Evolutionary conservation across 1,284 basidiomycete genomes (phyloP).

Genomic region (Tausonia pullulans): DNA sequence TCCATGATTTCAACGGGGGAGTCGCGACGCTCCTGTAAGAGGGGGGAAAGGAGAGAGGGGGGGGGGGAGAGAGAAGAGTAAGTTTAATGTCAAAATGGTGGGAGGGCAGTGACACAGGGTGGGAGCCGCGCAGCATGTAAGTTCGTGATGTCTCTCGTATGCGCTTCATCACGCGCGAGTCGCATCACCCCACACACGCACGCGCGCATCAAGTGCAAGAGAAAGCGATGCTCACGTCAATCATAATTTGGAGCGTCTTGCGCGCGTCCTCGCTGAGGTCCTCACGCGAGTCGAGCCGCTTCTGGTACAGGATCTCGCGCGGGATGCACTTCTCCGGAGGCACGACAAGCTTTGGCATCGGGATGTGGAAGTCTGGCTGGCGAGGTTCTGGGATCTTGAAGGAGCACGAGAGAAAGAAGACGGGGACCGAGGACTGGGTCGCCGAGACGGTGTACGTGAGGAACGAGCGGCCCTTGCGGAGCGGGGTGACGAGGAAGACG

Average conservation of each 20-base stretch:
- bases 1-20: constrained; percentile 58
- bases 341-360: constrained; percentile 37
- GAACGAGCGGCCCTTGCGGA: constrained; percentile 58
- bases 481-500: constrained; percentile 70
- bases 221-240: constrained; percentile 11
- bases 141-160: no score
- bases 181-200: constrained; percentile 4
- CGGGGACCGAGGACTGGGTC: constrained; percentile 57
- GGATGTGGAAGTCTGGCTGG: constrained; percentile 23
- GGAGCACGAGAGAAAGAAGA: constrained; percentile 77
- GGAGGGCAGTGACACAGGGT: no score
- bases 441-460: constrained; percentile 62
- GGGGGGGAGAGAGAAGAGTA: constrained; percentile 31
- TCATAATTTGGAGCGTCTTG: constrained; percentile 23
- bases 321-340: constrained; percentile 51
- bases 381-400: constrained; percentile 66
- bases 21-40: constrained; percentile 48
- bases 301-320: constrained; percentile 43
- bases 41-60: no score
- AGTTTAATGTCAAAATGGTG: no score
- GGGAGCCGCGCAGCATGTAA: no score
- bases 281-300: neutral
- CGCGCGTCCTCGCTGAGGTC: neutral
- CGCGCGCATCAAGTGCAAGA: neutral
- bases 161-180: constrained; percentile 17